phyloP scores from a whole-genome alignment of 345 rosid species.

The Salix brachista region DNA sequence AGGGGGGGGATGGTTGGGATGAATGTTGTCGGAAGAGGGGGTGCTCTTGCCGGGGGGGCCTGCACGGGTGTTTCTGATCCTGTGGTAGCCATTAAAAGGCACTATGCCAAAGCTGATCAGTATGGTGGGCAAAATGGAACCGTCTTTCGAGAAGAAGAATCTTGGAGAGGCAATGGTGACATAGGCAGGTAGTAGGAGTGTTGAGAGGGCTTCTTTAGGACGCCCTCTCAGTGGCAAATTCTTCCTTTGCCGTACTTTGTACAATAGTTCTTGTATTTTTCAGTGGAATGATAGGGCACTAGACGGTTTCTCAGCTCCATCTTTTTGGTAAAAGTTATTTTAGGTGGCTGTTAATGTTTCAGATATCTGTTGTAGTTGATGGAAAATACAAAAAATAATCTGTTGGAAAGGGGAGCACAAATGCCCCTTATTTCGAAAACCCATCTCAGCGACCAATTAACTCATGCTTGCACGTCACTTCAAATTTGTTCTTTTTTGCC shows the following conservation, averaged over 20 bases:
- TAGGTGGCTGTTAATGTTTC: constrained; percentile 41
- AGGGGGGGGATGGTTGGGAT: constrained; percentile 46
- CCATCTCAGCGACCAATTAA: too few relatives aligned
- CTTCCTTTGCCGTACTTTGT: constrained; percentile 38
- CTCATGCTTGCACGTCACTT: too few relatives aligned
- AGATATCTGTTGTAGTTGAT: constrained; percentile 49
- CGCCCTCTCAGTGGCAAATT: constrained; percentile 17
- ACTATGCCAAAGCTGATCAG: constrained; percentile 46
- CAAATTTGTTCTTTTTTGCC: too few relatives aligned
- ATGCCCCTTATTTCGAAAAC: neutral
- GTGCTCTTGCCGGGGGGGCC: constrained; percentile 39
- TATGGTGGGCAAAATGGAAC: constrained; percentile 39
- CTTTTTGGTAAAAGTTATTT: constrained; percentile 13
- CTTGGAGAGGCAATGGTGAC: constrained; percentile 58
- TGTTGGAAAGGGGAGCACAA: constrained; percentile 8
- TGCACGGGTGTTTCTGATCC: constrained; percentile 54
- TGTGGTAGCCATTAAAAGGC: constrained; percentile 57
- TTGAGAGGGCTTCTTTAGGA: constrained; percentile 17
- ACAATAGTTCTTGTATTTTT: constrained; percentile 51
- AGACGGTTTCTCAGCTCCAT: constrained; percentile 28
- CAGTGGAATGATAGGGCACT: constrained; percentile 35
- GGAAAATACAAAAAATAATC: constrained; percentile 49
- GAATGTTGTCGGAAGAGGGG: constrained; percentile 46
- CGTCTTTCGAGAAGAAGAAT: constrained; percentile 46
- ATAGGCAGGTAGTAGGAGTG: constrained; percentile 51